phyloP scores from a whole-genome alignment of 176 grass and related monocot species.

The Oryza punctata region DNA sequence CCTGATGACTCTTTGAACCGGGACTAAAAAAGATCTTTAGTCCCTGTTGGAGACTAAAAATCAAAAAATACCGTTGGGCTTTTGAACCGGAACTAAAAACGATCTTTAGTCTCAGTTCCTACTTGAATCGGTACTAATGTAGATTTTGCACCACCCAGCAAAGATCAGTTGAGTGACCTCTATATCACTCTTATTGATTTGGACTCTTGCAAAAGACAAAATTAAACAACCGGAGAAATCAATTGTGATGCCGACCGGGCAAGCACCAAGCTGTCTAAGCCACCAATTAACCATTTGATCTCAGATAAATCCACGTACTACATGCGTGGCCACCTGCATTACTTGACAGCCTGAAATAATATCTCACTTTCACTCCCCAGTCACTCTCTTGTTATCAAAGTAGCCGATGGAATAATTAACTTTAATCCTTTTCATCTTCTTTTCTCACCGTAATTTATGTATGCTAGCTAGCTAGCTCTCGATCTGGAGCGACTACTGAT shows the following conservation, averaged over 20 bases:
- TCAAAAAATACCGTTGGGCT: too few relatives aligned
- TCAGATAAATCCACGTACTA: not conserved
- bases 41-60: too few relatives aligned
- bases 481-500: not conserved
- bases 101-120: too few relatives aligned
- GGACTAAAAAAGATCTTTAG: too few relatives aligned
- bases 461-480: not conserved
- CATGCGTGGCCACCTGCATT: not conserved
- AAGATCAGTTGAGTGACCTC: not conserved
- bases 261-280: not conserved
- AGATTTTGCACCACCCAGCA: too few relatives aligned
- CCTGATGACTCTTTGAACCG: too few relatives aligned
- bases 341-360: not conserved
- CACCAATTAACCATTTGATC: not conserved
- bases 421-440: not conserved
- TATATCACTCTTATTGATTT: not conserved
- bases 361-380: not conserved
- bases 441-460: not conserved
- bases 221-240: not conserved
- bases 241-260: not conserved
- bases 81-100: too few relatives aligned
- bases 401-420: not conserved
- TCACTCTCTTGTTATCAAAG: not conserved
- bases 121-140: too few relatives aligned
- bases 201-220: not conserved